Base-by-base conservation (phyloP, 2,329 filamentous ascomycete genomes). In the Trichophyton schoenleinii region DNA sequence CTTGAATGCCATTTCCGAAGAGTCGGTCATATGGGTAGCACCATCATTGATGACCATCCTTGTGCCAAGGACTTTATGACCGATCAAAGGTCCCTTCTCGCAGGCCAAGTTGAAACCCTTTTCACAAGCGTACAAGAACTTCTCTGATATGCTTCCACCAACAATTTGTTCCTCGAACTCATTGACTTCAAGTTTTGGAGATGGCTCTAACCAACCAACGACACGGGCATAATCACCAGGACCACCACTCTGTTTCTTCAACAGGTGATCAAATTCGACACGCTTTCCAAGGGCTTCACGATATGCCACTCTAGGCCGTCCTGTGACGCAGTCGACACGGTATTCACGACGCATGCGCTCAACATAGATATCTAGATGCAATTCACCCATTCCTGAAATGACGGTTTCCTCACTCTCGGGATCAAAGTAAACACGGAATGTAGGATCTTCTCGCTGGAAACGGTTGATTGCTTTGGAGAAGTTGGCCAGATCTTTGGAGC, bases 381-480 rank as follows among this genome's bases (percentile, higher is more conserved):
- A 77, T 75, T 99, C 94, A 67, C 94, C 94, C 94, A 99, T 99
- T 63, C 94, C 94, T 48, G 89, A 95, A 71, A 99, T 97, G 71
- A 99, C 95, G 57, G 92, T 97, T 79, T 99, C 90, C 71, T 95
- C 88, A 66, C 87, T 92, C 78, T 99, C 94, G 15, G 84, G 77
- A 71, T 99, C 94, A 69, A 96, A 91, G 69, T 90, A 87, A 42
- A 99, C 89, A 60, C 94, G 86, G 84, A 99, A 99, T 11, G 94
- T 99, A 2, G 94, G 94, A 70, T 99, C 94, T 77, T 99, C 94
- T 65, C 94, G 88, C 77, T 96, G 92, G 83, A 99, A 99, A 68
- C 94, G 89, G 74, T 92, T 94, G 86, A 99, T 97, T 67, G 94
- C 94, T 79, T 99, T 99, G 71, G 87, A 91, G 81, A 99, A 99